Conservation (phyloP, 129 eudicot genomes). For the Chrysanthemum seticuspe region DNA sequence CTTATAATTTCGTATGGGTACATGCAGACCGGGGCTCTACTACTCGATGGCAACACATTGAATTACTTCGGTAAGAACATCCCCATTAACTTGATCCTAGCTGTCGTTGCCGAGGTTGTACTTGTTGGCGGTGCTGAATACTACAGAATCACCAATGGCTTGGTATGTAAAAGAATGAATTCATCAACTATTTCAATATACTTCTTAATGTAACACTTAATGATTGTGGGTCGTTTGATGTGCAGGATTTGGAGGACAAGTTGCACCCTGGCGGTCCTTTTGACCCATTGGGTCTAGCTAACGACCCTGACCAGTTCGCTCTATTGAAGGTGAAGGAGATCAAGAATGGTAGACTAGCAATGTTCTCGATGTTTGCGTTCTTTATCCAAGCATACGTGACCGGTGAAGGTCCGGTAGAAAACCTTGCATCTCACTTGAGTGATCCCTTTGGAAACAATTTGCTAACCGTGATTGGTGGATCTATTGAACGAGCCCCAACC, state of each 20-base stretch:
- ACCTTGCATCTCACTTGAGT: slow-evolving; percentile 76
- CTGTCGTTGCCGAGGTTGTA: slow-evolving; percentile 91
- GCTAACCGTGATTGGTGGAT: slow-evolving; percentile 76
- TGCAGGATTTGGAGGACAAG: slow-evolving; percentile 87
- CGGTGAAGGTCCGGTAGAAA: slow-evolving; percentile 89
- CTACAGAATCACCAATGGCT: slow-evolving; percentile 91
- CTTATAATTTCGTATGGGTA: background rate
- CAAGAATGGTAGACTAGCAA: slow-evolving; percentile 91
- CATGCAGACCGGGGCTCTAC: slow-evolving; percentile 90
- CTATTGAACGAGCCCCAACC: slow-evolving; percentile 75
- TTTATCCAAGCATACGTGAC: slow-evolving; percentile 92
- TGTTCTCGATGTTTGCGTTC: slow-evolving; percentile 93
- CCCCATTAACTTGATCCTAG: slow-evolving; percentile 77
- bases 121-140: slow-evolving; percentile 98
- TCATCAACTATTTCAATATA: background rate
- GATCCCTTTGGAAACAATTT: slow-evolving; percentile 95
- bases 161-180: slow-evolving; percentile 45
- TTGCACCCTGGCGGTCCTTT: slow-evolving; percentile 99
- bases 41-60: slow-evolving; percentile 93
- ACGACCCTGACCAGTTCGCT: slow-evolving; percentile 94
- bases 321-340: slow-evolving; percentile 93
- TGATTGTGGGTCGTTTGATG: slow-evolving; percentile 1
- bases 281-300: slow-evolving; percentile 92
- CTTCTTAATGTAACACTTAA: background rate
- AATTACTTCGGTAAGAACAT: slow-evolving; percentile 96